A percentile compares a stretch with the other conserved stretches of the same genome.
Evolutionary conservation across 768 basidiomycete genomes (phyloP).

Genomic region (Tricholoma sp.): DNA sequence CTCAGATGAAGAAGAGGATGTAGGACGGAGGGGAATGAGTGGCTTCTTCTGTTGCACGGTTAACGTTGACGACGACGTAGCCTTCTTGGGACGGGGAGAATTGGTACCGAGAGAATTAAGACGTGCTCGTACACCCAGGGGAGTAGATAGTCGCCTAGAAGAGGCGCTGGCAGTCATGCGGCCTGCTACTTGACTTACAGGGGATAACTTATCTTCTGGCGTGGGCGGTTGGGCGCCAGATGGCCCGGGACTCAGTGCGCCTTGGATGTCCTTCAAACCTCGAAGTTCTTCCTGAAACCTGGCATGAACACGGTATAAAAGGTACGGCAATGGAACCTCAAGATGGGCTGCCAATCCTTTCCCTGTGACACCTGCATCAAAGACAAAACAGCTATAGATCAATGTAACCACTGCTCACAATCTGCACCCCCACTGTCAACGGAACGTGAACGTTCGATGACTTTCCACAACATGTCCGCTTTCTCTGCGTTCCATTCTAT

Average conservation of each 20-base stretch:
- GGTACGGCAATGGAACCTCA: constrained; percentile 77
- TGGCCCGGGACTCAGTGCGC: constrained; percentile 55
- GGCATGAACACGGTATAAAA: constrained; percentile 78
- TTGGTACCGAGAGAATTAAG: constrained; percentile 62
- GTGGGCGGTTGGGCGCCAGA: constrained; percentile 29
- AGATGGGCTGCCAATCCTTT: constrained; percentile 78
- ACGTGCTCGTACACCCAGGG: constrained; percentile 64
- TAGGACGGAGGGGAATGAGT: constrained; percentile 32
- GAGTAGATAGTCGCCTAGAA: constrained; percentile 45
- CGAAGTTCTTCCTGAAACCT: constrained; percentile 84
- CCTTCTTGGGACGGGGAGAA: constrained; percentile 48
- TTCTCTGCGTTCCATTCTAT: constrained; percentile 85
- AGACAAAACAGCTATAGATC: constrained; percentile 3
- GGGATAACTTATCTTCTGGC: constrained; percentile 27
- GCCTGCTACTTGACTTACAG: constrained; percentile 22
- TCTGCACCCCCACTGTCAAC: constrained; percentile 72
- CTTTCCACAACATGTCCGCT: constrained; percentile 83
- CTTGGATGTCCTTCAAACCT: constrained; percentile 67
- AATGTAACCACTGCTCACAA: constrained; percentile 45
- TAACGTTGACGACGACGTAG: constrained; percentile 65
- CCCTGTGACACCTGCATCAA: constrained; percentile 42
- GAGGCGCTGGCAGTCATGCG: constrained; percentile 29
- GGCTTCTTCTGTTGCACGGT: constrained; percentile 53
- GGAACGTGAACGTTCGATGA: constrained; percentile 72
- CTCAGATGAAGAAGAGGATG: constrained; percentile 51